phyloP scores from a whole-genome alignment of 176 grass and related monocot species.

The Lolium rigidum region DNA sequence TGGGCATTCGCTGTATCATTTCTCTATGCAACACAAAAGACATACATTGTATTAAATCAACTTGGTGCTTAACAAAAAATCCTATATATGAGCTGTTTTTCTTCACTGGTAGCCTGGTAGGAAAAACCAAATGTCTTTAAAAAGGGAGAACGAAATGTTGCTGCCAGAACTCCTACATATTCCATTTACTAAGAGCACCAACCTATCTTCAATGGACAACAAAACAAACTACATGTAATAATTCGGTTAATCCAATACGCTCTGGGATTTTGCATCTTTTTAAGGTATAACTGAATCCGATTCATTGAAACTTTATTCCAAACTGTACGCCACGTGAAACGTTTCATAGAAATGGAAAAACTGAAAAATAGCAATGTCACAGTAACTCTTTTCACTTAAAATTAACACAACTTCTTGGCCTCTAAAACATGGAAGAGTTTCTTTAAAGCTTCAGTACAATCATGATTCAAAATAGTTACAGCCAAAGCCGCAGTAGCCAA shows the following conservation, averaged over 20 bases:
- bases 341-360: background rate
- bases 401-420: background rate
- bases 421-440: background rate
- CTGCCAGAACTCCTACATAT: background rate
- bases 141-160: background rate
- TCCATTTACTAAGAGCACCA: background rate
- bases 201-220: slow-evolving; percentile 3
- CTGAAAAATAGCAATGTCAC: background rate
- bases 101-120: background rate
- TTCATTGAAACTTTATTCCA: slow-evolving; percentile 46
- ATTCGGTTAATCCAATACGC: background rate
- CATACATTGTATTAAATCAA: too few species aligned
- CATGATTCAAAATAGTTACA: slow-evolving; percentile 4
- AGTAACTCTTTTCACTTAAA: background rate
- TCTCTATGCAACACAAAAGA: too few species aligned
- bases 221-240: background rate
- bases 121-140: slow-evolving; percentile 24
- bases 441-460: background rate
- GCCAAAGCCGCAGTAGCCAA: slow-evolving; percentile 5
- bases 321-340: background rate
- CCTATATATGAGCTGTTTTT: background rate
- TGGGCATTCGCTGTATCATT: background rate
- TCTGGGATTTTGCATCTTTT: slow-evolving; percentile 36
- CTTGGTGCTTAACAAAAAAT: background rate
- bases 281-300: slow-evolving; percentile 48